Base-by-base conservation (phyloP, 2,329 filamentous ascomycete genomes). In the Aspergillus ruber region DNA sequence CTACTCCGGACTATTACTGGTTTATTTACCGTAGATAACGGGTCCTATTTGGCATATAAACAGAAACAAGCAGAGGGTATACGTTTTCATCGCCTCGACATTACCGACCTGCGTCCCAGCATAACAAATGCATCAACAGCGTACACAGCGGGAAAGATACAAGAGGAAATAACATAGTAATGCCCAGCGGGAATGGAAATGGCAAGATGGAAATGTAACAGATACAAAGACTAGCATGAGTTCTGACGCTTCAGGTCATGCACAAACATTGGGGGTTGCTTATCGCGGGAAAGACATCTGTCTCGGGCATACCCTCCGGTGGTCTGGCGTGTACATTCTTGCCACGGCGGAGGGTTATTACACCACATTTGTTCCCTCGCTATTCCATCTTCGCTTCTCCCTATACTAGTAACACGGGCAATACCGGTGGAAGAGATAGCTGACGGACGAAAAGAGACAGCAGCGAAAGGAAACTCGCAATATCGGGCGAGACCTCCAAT, bases 241-340 rank as follows among this genome's bases (percentile, higher is more conserved):
- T 61, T 55, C 53, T 54, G 52, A 53, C 58, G 57, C 59, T 59
- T 62, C 61, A 58, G 55, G 57, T 57, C 59, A 64, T 65, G 63
- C 54, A 52, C 54, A 60, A 46, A 42, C 52, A 50, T 49, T 49
- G 25, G 25, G 25, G 25, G 10, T 10, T 29, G n/a, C n/a, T n/a
- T n/a, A n/a, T n/a, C n/a, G n/a, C 10, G 25, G 45, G 49, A 49
- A 44, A 51, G 48, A 50, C 48, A 51, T 42, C 39, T 21, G 25
- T 29, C 25, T 20, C n/a, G n/a, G 35, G 5, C 15, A 8, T 17
- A 29, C 25, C 25, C 18, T 21, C 27, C 42, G 15, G 27, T 20
- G 17, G 29, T 13, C 27, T 43, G n/a, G 15, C 10, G 20, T 32
- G 32, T 20, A 27, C 23, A 32, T 43, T 32, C 15, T 29, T 12